Evolutionary conservation across 2,329 filamentous ascomycete genomes (phyloP).

Genomic region (Hypoxylon sp.): DNA sequence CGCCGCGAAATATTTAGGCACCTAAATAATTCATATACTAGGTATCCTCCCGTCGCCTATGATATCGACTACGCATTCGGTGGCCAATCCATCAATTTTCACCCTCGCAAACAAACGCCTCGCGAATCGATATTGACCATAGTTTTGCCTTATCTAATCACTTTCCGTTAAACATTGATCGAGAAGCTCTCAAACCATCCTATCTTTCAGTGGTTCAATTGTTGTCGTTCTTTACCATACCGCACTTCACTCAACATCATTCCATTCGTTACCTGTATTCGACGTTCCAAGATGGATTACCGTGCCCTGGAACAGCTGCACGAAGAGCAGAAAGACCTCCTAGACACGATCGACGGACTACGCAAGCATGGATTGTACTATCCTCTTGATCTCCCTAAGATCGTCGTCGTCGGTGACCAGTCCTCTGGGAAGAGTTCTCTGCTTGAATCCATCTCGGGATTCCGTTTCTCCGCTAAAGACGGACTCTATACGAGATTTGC

Average conservation of each 20-base stretch:
- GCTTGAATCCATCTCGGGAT: conserved; percentile 73
- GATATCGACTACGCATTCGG: neutral
- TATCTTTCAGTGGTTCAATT: neutral
- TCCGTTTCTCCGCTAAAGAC: conserved; percentile 71
- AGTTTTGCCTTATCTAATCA: too few relatives aligned
- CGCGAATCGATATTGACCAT: too few relatives aligned
- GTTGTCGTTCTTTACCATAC: neutral
- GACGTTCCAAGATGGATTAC: conserved; percentile 48
- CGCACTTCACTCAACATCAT: neutral
- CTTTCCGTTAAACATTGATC: too few relatives aligned
- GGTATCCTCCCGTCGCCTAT: neutral
- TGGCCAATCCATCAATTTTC: too few relatives aligned
- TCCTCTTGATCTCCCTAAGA: conserved; percentile 65
- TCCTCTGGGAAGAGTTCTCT: conserved; percentile 76
- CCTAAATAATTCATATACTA: neutral
- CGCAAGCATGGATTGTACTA: conserved; percentile 64
- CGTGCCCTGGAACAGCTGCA: conserved; percentile 60
- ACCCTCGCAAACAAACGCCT: too few relatives aligned
- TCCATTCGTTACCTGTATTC: conserved; percentile 23
- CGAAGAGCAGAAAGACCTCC: conserved; percentile 61
- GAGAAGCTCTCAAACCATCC: too few relatives aligned
- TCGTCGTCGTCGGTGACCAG: conserved; percentile 73
- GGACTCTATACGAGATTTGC: conserved; percentile 73
- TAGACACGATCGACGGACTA: conserved; percentile 68
- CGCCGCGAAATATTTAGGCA: neutral